Base-by-base conservation (phyloP, 345 rosid genomes). In the Salix brachista region DNA sequence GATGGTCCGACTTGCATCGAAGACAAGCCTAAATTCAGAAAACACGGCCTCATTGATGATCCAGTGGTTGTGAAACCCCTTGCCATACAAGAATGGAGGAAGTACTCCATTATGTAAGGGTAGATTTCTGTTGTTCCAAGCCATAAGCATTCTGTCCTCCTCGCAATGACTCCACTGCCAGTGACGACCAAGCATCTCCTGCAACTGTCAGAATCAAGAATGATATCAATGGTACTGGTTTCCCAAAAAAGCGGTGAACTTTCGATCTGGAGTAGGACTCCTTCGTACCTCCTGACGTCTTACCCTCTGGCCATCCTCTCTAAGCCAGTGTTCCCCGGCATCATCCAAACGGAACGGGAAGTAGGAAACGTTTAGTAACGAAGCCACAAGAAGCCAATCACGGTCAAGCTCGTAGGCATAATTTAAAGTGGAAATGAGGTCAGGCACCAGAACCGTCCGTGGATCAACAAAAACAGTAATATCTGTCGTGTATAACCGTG, bases 321-420 rank as follows among this genome's bases (percentile, higher is more conserved):
- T 89, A 56, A 83, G 75, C 96, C 97, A 93, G 46, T 79, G 86
- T 60, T 81, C 83, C 46, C 94, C 92, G 30, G 79, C 72, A n/a
- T 83, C 81, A 73, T 85, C 88, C 85, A 90, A 83, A 50, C 72
- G 77, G 80, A 88, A 90, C 0, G 92, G 96, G 72, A 91, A 87
- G 74, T 72, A 50, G 21, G 96, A 86, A 80, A 86, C 70, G 16
- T 82, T 79, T 34, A 71, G 79, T 2, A 88, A 77, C 19, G 92
- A 91, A 84, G 97, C 90, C 44, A 91, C 83, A 54, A 96, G 94
- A 78, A 93, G 89, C 98, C 98, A 95, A 58, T 88, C 90, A 37
- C 50, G 74, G 65, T 89, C 86, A 26, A 88, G 84, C 75, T 83
- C 44, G 78, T 85, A 83, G 86, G 92, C 92, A 79, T 81, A 81